Evolutionary conservation across 371 early-diverging fungal genomes (phyloP), one percentile per base, ranked within the genome.

Genomic region (Syncephalastrum sp.): DNA sequence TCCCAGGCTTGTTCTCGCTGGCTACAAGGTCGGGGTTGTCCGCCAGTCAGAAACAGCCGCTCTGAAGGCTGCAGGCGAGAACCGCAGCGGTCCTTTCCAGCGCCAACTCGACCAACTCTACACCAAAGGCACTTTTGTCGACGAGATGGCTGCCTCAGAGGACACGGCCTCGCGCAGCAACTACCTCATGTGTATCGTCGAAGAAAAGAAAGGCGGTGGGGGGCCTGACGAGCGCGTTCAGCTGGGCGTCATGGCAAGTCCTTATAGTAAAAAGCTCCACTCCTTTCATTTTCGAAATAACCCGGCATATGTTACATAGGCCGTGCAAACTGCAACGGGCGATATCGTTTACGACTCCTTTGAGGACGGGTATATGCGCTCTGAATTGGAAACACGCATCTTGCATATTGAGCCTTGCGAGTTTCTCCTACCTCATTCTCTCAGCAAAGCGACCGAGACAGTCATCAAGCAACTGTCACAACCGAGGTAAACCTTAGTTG

Each of bases 41-140:
- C 74, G 87, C n/a, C 95, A 95, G 64, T 80, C 79, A 41, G 93
- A 94, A 59, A 92, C 93, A 0, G 93, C 92, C 0, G 93, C 93
- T 14, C 68, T 93, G 41, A 94, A 94, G 64, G 88, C 91, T 0
- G 81, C 75, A 4, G 85, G 92, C 16, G 80, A 81, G 52, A 91
- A 92, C 68, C 79, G 78, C 45, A 77, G 71, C 23, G 86, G 84
- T 4, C 92, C 93, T 0, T 95, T 95, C 54, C 68, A 77, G 38
- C 80, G 95, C 3, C 70, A 86, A 62, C 72, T 95, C 24, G 81
- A 82, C 38, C 85, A 90, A 42, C 69, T 95, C 10, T 89, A 85
- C 57, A 93, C 94, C 12, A 82, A 82, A 44, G 90, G 90, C 5
- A 95, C 95, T 0, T 79, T 88, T 56, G 74, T 93, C 6, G 92